These are phyloP conservation scores for Metroxylon sagu DNA, from an alignment of 176 grass and related monocot species.

Conservation along the genomic window DNA sequence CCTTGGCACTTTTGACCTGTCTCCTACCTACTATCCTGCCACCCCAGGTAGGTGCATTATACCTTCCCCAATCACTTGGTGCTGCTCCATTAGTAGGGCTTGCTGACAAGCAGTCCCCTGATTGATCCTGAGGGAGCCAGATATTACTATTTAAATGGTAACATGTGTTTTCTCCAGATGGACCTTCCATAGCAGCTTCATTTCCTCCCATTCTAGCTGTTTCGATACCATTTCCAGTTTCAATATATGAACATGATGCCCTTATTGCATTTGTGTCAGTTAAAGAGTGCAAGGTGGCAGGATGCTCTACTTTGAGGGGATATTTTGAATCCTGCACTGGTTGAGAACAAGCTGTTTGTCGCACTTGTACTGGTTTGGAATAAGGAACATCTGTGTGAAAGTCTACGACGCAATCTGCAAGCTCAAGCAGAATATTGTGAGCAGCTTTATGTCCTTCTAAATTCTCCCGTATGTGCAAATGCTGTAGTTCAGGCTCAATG, in stretches of 20 bases:
- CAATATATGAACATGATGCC: constrained; percentile 24
- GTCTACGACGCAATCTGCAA: constrained; percentile 44
- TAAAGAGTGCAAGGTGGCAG: background rate
- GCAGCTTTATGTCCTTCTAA: constrained; percentile 30
- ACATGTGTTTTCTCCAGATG: constrained; percentile 52
- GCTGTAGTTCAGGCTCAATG: constrained; percentile 49
- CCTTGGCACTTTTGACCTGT: constrained; percentile 57
- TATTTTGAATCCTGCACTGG: constrained; percentile 9
- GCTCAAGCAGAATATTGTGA: constrained; percentile 39
- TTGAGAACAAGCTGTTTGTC: constrained; percentile 1
- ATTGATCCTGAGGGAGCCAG: constrained; percentile 59
- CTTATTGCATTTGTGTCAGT: constrained; percentile 17
- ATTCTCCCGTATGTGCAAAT: constrained; percentile 50
- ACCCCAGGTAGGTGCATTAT: constrained; percentile 65
- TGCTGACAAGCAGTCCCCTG: constrained; percentile 52
- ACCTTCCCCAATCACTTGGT: constrained; percentile 55
- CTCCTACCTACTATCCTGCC: constrained; percentile 60
- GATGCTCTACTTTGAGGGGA: background rate
- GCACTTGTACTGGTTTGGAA: constrained; percentile 27
- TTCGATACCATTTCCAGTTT: constrained; percentile 42
- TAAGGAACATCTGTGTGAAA: constrained; percentile 23
- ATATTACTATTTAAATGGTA: constrained; percentile 56
- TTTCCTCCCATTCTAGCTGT: constrained; percentile 32
- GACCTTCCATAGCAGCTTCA: constrained; percentile 40
- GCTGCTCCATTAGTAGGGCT: constrained; percentile 31